Base-by-base conservation (phyloP, 148 eudicot genomes). In the Chenopodium formosanum region DNA sequence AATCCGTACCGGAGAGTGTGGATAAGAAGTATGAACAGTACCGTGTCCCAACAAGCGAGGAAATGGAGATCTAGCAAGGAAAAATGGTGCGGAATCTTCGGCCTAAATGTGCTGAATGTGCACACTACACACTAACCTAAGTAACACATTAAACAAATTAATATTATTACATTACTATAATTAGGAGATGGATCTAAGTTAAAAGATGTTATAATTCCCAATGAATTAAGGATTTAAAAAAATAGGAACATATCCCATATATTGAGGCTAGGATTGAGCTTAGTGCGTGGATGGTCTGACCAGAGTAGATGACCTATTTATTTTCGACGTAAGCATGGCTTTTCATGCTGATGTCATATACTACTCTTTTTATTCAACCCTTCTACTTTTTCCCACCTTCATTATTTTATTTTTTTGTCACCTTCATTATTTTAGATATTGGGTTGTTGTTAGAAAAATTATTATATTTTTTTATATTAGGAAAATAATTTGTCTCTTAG, bases 281-380 rank as follows among this genome's bases (percentile, higher is more conserved):
- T 44, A 84, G 20, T 13, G 60, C 60, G 60, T 53, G 60, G 60
- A 16, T 53, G 10, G 14, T 12, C 53, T 50, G 60, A 14, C 60
- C 60, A 53, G 16, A 53, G 75, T 73, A 80, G 82, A 53, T 84
- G 84, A 81, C 81, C 52, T 65, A 34, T 23, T 58, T 47, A 53
- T 9, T 25, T 29, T 14, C 6, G 1, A 81, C 86, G 84, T 84
- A 66, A 81, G 75, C 81, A 76, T 52, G 19, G 63, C 29, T 40
- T 37, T 46, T 53, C 16, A 20, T 20, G 8, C 10, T 84, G 82
- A 84, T 77, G 82, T 84, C 81, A 84, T 25, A 9, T 34, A 34
- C 1, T 34, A 34, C 1, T 3, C 46, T 71, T 19, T 20, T 17
- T 4, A 34, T 31, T 56, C 50, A 22, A 60, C 46, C 50, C 11